Evolutionary conservation across 495 filamentous ascomycete genomes (phyloP).

Genomic region (Cairneyella variabilis): DNA sequence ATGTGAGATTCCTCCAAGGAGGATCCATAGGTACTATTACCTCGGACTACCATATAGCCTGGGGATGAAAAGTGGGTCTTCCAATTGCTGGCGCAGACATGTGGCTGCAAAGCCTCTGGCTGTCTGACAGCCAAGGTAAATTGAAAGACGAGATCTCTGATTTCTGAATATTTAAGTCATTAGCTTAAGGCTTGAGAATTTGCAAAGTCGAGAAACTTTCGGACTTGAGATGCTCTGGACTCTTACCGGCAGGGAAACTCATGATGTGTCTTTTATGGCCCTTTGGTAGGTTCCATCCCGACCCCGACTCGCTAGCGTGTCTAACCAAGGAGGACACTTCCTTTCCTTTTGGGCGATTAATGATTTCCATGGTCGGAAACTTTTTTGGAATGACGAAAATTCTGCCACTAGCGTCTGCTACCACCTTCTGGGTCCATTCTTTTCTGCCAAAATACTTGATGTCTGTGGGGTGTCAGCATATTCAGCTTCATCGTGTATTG

Average conservation of each 20-base stretch:
- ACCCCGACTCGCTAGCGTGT: no score
- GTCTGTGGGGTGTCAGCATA: no score
- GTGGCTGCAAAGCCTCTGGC: background rate
- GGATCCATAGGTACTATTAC: background rate
- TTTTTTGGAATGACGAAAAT: no score
- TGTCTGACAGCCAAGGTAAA: background rate
- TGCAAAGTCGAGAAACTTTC: no score
- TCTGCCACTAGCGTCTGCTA: no score
- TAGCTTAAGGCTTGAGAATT: background rate
- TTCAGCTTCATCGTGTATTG: no score
- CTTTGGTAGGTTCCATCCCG: background rate
- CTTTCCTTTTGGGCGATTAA: no score
- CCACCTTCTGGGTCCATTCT: no score
- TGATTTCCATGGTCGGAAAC: no score
- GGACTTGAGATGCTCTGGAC: no score
- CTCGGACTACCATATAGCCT: background rate
- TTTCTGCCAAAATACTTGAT: no score
- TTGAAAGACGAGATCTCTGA: background rate
- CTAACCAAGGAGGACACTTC: no score
- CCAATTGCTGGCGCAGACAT: background rate
- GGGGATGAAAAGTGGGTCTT: background rate
- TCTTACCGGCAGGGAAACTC: background rate
- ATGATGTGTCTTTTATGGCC: background rate
- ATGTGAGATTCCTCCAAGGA: background rate
- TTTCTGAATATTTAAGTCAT: background rate